phyloP scores from a whole-genome alignment of 2,329 filamentous ascomycete genomes.

The Alternaria ethzedia region DNA sequence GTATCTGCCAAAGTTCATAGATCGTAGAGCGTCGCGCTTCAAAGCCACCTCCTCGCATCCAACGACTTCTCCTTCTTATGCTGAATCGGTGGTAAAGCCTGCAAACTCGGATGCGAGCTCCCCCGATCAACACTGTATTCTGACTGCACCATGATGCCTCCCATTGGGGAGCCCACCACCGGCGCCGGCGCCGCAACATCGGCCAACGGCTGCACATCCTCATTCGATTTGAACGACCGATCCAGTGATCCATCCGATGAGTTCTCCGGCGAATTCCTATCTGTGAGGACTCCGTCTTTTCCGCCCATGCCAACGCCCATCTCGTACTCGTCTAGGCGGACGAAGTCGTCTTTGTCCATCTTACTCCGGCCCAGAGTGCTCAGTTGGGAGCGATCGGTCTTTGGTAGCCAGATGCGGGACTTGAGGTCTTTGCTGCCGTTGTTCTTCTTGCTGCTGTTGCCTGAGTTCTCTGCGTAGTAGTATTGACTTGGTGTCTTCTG shows the following conservation, averaged over 20 bases:
- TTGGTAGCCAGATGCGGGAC: background rate
- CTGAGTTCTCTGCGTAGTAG: background rate
- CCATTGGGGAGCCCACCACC: background rate
- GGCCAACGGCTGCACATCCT: background rate
- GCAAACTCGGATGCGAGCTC: background rate
- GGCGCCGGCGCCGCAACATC: background rate
- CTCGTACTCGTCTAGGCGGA: slow-evolving; percentile 1
- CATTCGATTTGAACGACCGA: background rate
- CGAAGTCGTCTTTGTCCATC: slow-evolving; percentile 3
- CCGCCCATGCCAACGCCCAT: background rate
- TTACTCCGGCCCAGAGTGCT: background rate
- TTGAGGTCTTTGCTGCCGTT: background rate
- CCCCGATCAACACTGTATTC: background rate
- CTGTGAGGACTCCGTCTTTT: background rate
- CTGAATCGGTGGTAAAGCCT: background rate
- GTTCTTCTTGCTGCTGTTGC: background rate
- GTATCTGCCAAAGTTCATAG: background rate
- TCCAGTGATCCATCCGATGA: background rate
- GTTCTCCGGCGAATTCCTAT: background rate
- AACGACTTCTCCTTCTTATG: background rate
- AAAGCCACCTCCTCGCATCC: background rate
- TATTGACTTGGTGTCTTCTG: background rate
- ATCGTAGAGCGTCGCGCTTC: background rate
- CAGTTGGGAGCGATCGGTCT: background rate
- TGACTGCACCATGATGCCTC: background rate